Base-by-base conservation (phyloP, 352 stramenopile genomes). In the Pythium vanterpoolii region DNA sequence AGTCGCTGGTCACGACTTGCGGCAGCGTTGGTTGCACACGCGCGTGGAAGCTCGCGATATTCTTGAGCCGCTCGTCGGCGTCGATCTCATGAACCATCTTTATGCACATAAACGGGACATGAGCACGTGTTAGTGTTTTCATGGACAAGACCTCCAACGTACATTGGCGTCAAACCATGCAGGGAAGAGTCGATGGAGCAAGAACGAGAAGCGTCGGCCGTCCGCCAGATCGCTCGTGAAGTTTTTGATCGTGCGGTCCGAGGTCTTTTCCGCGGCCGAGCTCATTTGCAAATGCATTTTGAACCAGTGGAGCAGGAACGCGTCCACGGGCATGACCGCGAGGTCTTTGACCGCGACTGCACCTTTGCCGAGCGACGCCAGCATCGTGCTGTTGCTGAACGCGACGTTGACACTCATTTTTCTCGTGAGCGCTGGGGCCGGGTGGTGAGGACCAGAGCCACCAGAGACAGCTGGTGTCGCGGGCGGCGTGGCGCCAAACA, bases 51-150 rank as follows among this genome's bases (percentile, higher is more conserved):
- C 66, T 71, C 40, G 83, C 78, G 47, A 93, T 73, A 46, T 91
- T 87, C 42, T 75, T 71, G 14, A 93, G 66, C 28, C 83, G 69
- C 56, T 86, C 73, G 51, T 93, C 83, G 1, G 71, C 66, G 56
- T 93, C 81, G 46, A 90, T 73, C 53, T 93, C 83, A 46, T 87
- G 81, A 31, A 82, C 79, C 79, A 93, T 89, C 83, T 93, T 65
- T 27, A 40, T 42, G 26, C 51, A 23, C 8, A 45, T 24, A 47
- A 45, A 19, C 11, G 14, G 38, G 26, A n/a, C 18, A 34, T 18
- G 18, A 40, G 6, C 33, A 27, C 16, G 0, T 33, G n/a, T 26
- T 16, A 10, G 19, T 28, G 9, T 27, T 19, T 28, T 16, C 14
- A 16, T n/a, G 14, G 11, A 19, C 23, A 44, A 7, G n/a, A 16